Evolutionary conservation across 202 grass and related monocot genomes (phyloP).

Genomic region (Panicum virgatum): DNA sequence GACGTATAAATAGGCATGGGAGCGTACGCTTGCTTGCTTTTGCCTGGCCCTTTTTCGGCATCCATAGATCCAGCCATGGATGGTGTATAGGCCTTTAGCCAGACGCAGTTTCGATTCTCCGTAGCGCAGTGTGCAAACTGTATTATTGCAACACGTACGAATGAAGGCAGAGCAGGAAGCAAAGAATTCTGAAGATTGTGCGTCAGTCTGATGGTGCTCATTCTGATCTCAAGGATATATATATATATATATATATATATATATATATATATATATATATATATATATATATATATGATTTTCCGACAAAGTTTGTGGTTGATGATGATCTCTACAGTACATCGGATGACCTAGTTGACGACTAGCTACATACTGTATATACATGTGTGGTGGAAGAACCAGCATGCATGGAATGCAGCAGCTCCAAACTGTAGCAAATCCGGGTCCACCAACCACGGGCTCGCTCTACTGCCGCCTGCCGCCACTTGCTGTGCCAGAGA

Average conservation of each 20-base stretch:
- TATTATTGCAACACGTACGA: too few relatives aligned
- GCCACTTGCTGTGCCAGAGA: not conserved
- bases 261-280: too few relatives aligned
- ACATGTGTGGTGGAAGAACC: not conserved
- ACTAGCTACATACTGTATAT: too few relatives aligned
- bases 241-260: too few relatives aligned
- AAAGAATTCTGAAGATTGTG: not conserved
- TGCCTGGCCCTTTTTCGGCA: not conserved
- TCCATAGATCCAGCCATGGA: not conserved
- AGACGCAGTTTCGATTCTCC: not conserved
- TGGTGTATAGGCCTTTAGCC: not conserved
- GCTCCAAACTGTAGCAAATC: not conserved
- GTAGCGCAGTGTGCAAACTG: not conserved
- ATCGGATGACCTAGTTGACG: not conserved
- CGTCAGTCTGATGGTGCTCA: not conserved
- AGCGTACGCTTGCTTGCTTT: not conserved
- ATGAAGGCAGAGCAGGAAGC: too few relatives aligned
- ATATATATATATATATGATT: too few relatives aligned
- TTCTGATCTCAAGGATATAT: not conserved
- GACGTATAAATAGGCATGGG: slow-evolving; percentile 22
- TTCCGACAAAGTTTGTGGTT: not conserved
- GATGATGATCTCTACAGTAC: not conserved
- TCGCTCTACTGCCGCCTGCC: not conserved
- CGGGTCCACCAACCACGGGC: not conserved
- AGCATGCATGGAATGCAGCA: slow-evolving; percentile 8